These are phyloP conservation scores for Pichia paraexigua DNA, from an alignment of 805 yeast species.

Conservation along the genomic window DNA sequence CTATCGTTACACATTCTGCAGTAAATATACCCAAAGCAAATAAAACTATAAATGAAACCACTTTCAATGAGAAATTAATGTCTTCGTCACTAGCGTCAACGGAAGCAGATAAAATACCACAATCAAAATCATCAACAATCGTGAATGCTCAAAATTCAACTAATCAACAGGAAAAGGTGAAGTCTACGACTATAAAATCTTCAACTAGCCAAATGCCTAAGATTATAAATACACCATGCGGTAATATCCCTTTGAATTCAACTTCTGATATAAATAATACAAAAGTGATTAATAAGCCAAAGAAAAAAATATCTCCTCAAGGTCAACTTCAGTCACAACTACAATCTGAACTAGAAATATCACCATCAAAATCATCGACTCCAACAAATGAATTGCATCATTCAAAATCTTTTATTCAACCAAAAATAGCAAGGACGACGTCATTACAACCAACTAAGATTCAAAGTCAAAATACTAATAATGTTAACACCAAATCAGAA, in stretches of 20 bases:
- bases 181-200: background rate
- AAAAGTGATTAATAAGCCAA: background rate
- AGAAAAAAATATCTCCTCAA: background rate
- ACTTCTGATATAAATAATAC: background rate
- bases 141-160: background rate
- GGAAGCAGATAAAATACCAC: background rate
- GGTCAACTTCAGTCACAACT: background rate
- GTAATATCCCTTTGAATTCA: slow-evolving; percentile 4
- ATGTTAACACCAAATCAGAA: background rate
- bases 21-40: background rate
- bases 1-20: background rate
- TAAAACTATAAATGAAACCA: background rate
- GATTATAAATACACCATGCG: slow-evolving; percentile 5
- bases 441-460: background rate
- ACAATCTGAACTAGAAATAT: background rate
- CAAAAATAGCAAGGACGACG: background rate
- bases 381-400: background rate
- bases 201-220: background rate
- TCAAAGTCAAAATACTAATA: background rate
- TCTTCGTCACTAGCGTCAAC: background rate
- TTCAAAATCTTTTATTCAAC: background rate
- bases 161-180: background rate
- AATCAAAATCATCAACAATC: background rate
- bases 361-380: background rate
- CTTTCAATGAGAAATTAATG: background rate